Evolutionary conservation across 2,329 filamentous ascomycete species (phyloP), one percentile per base, ranked within the genome.

Genomic region (Fusarium sp.): DNA sequence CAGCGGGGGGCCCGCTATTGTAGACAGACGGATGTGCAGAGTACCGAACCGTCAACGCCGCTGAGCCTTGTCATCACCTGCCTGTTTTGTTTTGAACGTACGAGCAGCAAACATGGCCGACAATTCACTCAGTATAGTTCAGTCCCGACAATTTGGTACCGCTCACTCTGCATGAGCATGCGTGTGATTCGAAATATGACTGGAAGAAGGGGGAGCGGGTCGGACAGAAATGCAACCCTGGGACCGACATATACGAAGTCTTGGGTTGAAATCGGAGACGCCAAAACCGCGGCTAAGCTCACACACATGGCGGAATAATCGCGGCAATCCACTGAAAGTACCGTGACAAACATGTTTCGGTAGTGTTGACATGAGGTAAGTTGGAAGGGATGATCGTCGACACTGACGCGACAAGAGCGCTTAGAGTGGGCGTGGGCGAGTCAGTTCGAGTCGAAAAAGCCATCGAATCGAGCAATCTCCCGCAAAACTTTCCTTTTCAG

Each of bases 121-220:
- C 45, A 37, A 37, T n/a, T 37, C 34, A 37, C 34, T 37, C 34
- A 37, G 57, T 57, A 45, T 53, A 68, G 44, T 67, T 69, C 70
- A 71, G 73, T 71, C 72, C 77, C 77, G 71, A 73, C 57, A 70
- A 66, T 74, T 64, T 73, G 77, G 77, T 76, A 77, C 73, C 76
- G 75, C 75, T 62, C 71, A 70, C 57, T 72, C 59, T 77, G 74
- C 75, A 76, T 76, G 61, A 74, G 51, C 55, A 70, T 65, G 62
- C 29, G 54, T 65, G 62, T 65, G 61, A 59, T 57, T 58, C 45
- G 57, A 67, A 51, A 70, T 67, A 55, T 62, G 68, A 63, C 65
- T 71, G 55, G 51, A 30, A 60, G 61, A 70, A 51, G 41, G 52
- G 53, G 57, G 55, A 44, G 57, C 49, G 61, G 45, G 57, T 65